A percentile compares a stretch with the other conserved stretches of the same genome.
These are phyloP conservation scores for Vitis riparia DNA, from an alignment of 164 flowering plant species.

Conservation along the genomic window DNA sequence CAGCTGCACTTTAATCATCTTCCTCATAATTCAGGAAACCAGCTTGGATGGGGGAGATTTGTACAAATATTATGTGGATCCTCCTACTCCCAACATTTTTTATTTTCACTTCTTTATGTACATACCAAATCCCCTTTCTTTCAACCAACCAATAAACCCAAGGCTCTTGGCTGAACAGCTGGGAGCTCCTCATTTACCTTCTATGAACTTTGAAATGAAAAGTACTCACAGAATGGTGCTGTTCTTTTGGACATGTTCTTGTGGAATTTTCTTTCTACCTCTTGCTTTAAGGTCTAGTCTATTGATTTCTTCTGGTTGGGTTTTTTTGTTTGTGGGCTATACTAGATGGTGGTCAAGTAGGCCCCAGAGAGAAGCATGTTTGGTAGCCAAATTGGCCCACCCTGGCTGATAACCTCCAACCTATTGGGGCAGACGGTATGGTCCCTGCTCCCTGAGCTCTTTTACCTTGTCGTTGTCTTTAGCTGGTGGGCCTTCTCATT, in stretches of 20 bases:
- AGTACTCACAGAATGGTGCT: not conserved
- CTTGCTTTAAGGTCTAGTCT: too few species aligned
- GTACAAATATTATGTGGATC: constrained; percentile 8
- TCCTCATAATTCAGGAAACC: not conserved
- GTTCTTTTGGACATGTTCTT: not conserved
- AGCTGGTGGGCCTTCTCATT: too few species aligned
- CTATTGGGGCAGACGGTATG: too few species aligned
- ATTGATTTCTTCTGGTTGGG: too few species aligned
- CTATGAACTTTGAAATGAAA: not conserved
- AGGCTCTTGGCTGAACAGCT: constrained; percentile 5
- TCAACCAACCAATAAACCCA: constrained; percentile 13
- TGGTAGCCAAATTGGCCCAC: too few species aligned
- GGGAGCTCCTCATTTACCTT: constrained; percentile 3
- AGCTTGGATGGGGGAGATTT: not conserved
- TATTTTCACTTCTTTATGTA: constrained; percentile 2
- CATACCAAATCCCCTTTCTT: constrained; percentile 12
- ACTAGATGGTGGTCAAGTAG: too few species aligned
- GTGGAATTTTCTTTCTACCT: too few species aligned
- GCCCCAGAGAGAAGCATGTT: too few species aligned
- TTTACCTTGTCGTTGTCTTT: too few species aligned
- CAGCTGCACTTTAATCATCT: constrained; percentile 37
- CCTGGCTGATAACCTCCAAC: too few species aligned
- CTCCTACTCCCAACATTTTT: not conserved
- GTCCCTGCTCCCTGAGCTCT: too few species aligned
- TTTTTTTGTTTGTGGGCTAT: too few species aligned